A percentile compares a stretch with the other conserved stretches of the same genome.
Conservation (phyloP, 179 eudicot species). For the Vitellaria paradoxa region DNA sequence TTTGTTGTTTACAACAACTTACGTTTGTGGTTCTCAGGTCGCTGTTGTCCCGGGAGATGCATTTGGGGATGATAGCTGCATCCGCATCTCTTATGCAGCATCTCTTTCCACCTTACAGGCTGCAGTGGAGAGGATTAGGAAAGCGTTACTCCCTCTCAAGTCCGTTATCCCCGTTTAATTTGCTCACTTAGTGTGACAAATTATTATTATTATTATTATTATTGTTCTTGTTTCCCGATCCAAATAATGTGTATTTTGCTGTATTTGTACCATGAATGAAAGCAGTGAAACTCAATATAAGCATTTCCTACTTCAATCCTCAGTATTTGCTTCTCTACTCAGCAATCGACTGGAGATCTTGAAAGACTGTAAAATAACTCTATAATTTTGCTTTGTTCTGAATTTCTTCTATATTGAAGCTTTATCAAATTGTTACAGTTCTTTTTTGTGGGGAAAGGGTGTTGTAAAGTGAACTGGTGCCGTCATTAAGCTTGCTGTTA, state of each 20-base stretch:
- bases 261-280: background rate
- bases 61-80: constrained; percentile 83
- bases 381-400: no score
- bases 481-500: background rate
- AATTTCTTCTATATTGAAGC: no score
- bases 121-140: constrained; percentile 60
- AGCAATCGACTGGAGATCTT: background rate
- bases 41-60: constrained; percentile 90
- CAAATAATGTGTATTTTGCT: background rate
- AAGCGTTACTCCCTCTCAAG: constrained; percentile 43
- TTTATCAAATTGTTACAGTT: no score
- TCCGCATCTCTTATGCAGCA: constrained; percentile 80
- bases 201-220: background rate
- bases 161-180: constrained; percentile 42
- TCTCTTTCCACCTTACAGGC: constrained; percentile 58
- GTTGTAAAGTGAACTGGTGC: no score
- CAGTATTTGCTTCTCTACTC: background rate
- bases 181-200: no score
- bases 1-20: background rate
- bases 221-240: background rate
- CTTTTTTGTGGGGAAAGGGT: no score
- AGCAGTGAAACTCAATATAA: background rate
- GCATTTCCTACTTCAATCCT: background rate
- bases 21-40: constrained; percentile 42
- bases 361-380: background rate